These are phyloP conservation scores for Pythium biforme DNA, from an alignment of 352 stramenopile species.

Conservation along the genomic window DNA sequence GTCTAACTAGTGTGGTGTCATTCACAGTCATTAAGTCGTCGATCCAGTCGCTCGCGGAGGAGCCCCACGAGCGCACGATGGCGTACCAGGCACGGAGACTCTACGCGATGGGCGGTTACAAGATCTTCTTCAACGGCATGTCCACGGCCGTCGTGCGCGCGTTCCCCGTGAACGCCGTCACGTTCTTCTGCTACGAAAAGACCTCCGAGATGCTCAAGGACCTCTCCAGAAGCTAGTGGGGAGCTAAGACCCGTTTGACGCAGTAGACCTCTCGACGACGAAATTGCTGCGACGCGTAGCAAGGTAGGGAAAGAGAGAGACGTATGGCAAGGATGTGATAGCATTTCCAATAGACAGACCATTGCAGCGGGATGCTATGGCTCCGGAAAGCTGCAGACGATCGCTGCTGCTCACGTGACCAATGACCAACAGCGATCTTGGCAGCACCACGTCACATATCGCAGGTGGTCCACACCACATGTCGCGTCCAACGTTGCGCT, in stretches of 20 bases:
- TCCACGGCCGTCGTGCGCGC: constrained; percentile 75
- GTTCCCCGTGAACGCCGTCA: constrained; percentile 85
- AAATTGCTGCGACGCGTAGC: background rate
- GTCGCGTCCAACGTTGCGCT: background rate
- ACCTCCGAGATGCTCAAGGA: constrained; percentile 70
- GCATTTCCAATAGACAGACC: background rate
- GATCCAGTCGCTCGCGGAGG: constrained; percentile 75
- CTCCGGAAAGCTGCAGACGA: too few relatives aligned
- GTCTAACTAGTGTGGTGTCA: background rate
- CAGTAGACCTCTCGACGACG: background rate
- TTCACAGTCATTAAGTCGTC: constrained; percentile 78
- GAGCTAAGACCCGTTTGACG: background rate
- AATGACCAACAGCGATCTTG: background rate
- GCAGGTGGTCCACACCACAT: constrained; percentile 14
- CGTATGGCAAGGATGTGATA: background rate
- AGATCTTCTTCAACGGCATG: constrained; percentile 78
- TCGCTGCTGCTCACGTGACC: too few relatives aligned
- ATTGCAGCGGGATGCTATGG: too few relatives aligned
- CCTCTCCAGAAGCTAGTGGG: constrained; percentile 23
- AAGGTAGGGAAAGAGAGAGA: background rate
- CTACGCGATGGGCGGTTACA: constrained; percentile 59
- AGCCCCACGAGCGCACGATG: constrained; percentile 62
- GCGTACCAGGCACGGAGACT: constrained; percentile 66
- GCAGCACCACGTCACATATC: constrained; percentile 23
- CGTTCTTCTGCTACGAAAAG: constrained; percentile 85